Evolutionary conservation across 805 yeast species (phyloP).

Genomic region (Spathaspora passalidarum): DNA sequence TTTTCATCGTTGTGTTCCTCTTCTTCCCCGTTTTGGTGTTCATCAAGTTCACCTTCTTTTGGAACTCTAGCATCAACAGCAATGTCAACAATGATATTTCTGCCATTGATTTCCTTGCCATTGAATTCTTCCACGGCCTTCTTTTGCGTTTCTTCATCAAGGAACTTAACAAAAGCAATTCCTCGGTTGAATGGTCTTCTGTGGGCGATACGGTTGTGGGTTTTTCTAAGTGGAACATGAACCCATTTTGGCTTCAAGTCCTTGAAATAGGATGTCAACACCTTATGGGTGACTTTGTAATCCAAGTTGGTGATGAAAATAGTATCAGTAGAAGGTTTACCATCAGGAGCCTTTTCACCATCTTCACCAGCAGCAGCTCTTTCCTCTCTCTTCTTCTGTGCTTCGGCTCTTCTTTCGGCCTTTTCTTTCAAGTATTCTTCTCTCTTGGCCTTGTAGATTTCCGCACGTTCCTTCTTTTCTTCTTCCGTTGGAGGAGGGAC

Average conservation of each 20-base stretch:
- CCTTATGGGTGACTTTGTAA: slow-evolving; percentile 44
- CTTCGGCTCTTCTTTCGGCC: slow-evolving; percentile 17
- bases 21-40: not conserved
- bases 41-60: slow-evolving; percentile 23
- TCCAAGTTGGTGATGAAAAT: slow-evolving; percentile 62
- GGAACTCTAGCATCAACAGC: slow-evolving; percentile 60
- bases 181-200: slow-evolving; percentile 55
- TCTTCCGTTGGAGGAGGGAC: slow-evolving; percentile 49
- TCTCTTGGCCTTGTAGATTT: slow-evolving; percentile 28
- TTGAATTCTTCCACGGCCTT: slow-evolving; percentile 70
- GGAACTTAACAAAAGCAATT: slow-evolving; percentile 61
- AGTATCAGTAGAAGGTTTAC: slow-evolving; percentile 54
- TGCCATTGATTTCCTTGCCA: slow-evolving; percentile 64
- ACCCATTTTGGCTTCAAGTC: slow-evolving; percentile 55
- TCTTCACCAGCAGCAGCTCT: slow-evolving; percentile 6
- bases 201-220: slow-evolving; percentile 37
- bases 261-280: slow-evolving; percentile 44
- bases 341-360: slow-evolving; percentile 35
- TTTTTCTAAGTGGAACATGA: slow-evolving; percentile 52
- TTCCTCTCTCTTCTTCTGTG: slow-evolving; percentile 7
- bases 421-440: slow-evolving; percentile 18
- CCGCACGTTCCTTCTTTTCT: slow-evolving; percentile 36
- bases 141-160: slow-evolving; percentile 59
- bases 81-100: slow-evolving; percentile 62
- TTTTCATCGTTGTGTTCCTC: slow-evolving; percentile 10